Percentiles rank a stretch among this genome's conserved stretches.
Evolutionary conservation across 2,329 filamentous ascomycete genomes (phyloP).

Genomic region (Penicillium frequentans): DNA sequence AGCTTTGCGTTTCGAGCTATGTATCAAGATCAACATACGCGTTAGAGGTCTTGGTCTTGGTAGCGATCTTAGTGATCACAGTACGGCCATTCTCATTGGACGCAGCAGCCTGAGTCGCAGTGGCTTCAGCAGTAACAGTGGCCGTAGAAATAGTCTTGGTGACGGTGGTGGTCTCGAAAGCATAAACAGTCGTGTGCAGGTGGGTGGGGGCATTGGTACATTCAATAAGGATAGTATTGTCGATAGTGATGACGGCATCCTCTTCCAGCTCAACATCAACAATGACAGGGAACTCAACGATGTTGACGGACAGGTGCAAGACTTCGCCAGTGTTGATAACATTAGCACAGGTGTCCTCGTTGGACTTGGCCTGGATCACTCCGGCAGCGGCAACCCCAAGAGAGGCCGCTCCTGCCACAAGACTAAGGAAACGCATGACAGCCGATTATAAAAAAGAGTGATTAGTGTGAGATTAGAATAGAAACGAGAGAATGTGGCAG

Average conservation of each 20-base stretch:
- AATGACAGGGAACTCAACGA: slow-evolving; percentile 5
- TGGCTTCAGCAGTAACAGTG: background rate
- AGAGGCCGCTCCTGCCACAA: background rate
- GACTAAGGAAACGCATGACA: background rate
- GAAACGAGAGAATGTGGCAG: background rate
- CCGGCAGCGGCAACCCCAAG: background rate
- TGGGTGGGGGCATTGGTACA: slow-evolving; percentile 8
- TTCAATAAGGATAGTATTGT: slow-evolving; percentile 6
- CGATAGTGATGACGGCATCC: slow-evolving; percentile 3
- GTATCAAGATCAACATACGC: background rate
- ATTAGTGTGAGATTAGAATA: background rate
- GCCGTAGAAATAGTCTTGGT: slow-evolving; percentile 8
- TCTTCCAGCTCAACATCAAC: slow-evolving; percentile 5
- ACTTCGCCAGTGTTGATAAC: slow-evolving; percentile 2
- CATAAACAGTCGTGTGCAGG: slow-evolving; percentile 6
- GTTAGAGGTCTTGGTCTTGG: background rate
- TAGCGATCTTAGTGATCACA: background rate
- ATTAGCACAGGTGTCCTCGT: slow-evolving; percentile 3
- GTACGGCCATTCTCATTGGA: background rate
- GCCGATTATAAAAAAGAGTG: background rate
- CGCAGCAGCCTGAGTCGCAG: background rate
- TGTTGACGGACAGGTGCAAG: slow-evolving; percentile 4
- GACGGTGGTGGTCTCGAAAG: slow-evolving; percentile 2
- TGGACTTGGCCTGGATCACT: background rate
- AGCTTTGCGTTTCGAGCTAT: background rate